Evolutionary conservation across 352 stramenopile genomes (phyloP), one percentile per base, ranked within the genome.

Genomic region (Pythium phragmiticola): DNA sequence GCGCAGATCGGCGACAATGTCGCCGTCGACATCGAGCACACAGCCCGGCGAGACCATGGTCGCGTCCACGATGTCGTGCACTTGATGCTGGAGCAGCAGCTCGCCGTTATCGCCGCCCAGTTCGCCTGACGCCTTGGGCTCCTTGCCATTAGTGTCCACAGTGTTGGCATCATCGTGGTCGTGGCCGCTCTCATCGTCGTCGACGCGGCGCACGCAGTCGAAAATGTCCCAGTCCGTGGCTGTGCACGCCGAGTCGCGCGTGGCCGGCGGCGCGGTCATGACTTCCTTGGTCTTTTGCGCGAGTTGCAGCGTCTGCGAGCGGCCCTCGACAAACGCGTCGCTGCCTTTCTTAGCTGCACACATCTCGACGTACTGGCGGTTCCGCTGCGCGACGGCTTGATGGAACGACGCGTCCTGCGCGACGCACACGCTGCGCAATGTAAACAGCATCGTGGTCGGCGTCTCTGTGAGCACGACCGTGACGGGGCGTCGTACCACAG

Each of bases 171-270:
- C 72, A 13, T 82, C 71, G 26, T 69, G 68, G n/a, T 75, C 69
- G 49, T 73, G 76, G 37, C 43, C 57, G 45, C 60, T 75, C 26
- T 30, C 26, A 30, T 30, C 26, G 26, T 82, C 75, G 14, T 82
- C 75, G 36, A 74, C 66, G n/a, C 69, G 61, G n/a, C 67, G 64
- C 7, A 67, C 60, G 46, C 76, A 88, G 66, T 96, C 88, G 46
- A 84, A 94, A 57, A 96, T 96, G 63, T 95, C 88, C 87, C 87
- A 96, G 57, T 90, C 75, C 1, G 87, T 95, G 2, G 85, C 85
- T 42, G 80, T 75, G 60, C 80, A 89, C 11, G 86, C 78, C 30
- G 72, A 82, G 69, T 92, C 82, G 21, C 78, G 73, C 36, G 86
- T 94, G n/a, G 82, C 77, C 2, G 86, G 83, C 0, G 88, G 87